Conservation (phyloP, 2,329 filamentous ascomycete genomes). For the Aspergillus fructus region DNA sequence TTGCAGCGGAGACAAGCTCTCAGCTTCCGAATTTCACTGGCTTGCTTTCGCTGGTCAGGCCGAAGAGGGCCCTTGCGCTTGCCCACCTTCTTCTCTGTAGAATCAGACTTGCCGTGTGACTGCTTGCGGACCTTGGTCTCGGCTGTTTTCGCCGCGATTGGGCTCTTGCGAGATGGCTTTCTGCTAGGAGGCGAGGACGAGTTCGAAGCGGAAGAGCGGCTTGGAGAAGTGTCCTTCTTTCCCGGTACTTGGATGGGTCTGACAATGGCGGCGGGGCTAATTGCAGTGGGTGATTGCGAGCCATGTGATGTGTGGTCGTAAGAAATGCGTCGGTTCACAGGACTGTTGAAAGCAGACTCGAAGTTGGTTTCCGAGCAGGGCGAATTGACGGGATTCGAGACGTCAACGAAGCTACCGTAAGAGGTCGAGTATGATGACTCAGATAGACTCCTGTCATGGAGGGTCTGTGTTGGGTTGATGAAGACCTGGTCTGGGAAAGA, state of each 20-base stretch:
- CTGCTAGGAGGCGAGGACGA: slow-evolving; percentile 66
- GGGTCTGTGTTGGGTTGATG: slow-evolving; percentile 87
- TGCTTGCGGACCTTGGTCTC: slow-evolving; percentile 81
- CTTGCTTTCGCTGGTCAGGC: slow-evolving; percentile 93
- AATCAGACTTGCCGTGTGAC: slow-evolving; percentile 75
- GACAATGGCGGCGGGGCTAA: slow-evolving; percentile 68
- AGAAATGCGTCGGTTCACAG: slow-evolving; percentile 39
- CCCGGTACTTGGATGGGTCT: slow-evolving; percentile 60
- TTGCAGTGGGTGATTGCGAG: slow-evolving; percentile 46
- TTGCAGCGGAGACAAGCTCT: slow-evolving; percentile 93
- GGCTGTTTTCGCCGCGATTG: slow-evolving; percentile 73
- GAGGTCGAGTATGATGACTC: slow-evolving; percentile 76
- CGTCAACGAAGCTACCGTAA: slow-evolving; percentile 80
- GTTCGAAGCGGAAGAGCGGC: slow-evolving; percentile 57
- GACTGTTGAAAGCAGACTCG: slow-evolving; percentile 52
- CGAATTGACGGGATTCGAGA: slow-evolving; percentile 77
- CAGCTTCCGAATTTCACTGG: slow-evolving; percentile 93
- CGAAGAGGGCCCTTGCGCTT: slow-evolving; percentile 84
- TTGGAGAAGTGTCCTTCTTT: slow-evolving; percentile 53
- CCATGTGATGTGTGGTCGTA: slow-evolving; percentile 44
- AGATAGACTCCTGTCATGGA: slow-evolving; percentile 83
- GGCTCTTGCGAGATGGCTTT: slow-evolving; percentile 69
- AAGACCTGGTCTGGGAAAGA: slow-evolving; percentile 66
- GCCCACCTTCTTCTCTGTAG: slow-evolving; percentile 87
- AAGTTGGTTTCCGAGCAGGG: slow-evolving; percentile 75